Percentiles rank a stretch among this genome's conserved stretches.
These are phyloP conservation scores for Xylariaceae sp. DNA, from an alignment of 2,329 filamentous ascomycete species.

Conservation along the genomic window DNA sequence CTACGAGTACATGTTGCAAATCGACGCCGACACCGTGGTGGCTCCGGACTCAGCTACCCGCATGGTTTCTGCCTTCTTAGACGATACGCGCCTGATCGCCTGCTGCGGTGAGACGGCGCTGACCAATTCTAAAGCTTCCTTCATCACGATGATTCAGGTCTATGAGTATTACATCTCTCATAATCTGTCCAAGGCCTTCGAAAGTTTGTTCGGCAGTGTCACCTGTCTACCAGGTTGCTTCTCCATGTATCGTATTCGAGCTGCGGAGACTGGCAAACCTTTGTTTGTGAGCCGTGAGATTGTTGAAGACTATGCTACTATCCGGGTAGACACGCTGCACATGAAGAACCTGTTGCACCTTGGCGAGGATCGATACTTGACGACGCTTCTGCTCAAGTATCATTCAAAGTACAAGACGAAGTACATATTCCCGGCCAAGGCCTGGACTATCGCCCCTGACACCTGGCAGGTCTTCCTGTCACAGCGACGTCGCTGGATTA, in stretches of 20 bases:
- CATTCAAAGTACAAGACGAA: conserved; percentile 97
- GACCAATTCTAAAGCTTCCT: conserved; percentile 87
- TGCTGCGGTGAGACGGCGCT: conserved; percentile 92
- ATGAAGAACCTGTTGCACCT: conserved; percentile 98
- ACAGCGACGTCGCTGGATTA: conserved; percentile 98
- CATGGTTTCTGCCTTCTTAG: conserved; percentile 84
- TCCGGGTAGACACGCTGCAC: conserved; percentile 94
- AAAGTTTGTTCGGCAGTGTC: conserved; percentile 93
- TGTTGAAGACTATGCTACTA: conserved; percentile 80
- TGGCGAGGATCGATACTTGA: conserved; percentile 96
- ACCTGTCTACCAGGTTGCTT: conserved; percentile 98
- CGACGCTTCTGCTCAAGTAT: conserved; percentile 86
- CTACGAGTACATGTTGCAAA: conserved; percentile 94
- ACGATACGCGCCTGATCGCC: conserved; percentile 89
- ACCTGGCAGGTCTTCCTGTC: conserved; percentile 93
- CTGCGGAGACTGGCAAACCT: conserved; percentile 90
- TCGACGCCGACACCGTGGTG: conserved; percentile 95
- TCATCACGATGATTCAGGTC: conserved; percentile 98
- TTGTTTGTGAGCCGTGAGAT: conserved; percentile 93
- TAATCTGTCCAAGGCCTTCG: conserved; percentile 94
- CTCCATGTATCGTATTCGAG: conserved; percentile 96
- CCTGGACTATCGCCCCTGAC: conserved; percentile 96
- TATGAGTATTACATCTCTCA: conserved; percentile 99
- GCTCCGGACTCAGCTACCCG: conserved; percentile 84
- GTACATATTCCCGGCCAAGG: conserved; percentile 86